Conservation (phyloP, 352 stramenopile genomes). For the Phytophthora macrochlamydospora region DNA sequence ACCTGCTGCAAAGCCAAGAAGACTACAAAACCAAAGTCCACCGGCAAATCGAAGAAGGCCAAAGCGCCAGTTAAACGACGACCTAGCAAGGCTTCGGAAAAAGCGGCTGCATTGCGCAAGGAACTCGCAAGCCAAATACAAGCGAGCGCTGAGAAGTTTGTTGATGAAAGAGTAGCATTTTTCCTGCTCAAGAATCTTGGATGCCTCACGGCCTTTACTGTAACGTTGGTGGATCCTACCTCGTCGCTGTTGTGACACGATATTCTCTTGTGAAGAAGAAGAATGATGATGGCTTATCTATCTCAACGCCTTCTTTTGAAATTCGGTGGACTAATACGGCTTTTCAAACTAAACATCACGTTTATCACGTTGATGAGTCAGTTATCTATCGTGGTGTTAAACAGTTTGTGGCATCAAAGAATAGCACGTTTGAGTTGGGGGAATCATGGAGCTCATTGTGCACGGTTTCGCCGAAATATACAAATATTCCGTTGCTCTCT, state of each 20-base stretch:
- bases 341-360: constrained; percentile 4
- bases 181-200: not conserved
- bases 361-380: constrained; percentile 2
- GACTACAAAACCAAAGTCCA: not conserved
- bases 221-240: not conserved
- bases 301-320: not conserved
- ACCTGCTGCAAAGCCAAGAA: not conserved
- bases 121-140: not conserved
- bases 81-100: not conserved
- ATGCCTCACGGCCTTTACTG: not conserved
- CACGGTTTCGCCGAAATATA: constrained; percentile 3
- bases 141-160: not conserved
- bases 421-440: constrained; percentile 4
- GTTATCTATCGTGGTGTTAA: constrained; percentile 1
- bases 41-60: not conserved
- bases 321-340: not conserved
- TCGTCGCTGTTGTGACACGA: not conserved
- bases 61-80: not conserved
- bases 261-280: not conserved
- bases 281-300: not conserved
- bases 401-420: constrained; percentile 1
- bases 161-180: not conserved
- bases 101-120: not conserved
- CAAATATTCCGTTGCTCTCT: not conserved
- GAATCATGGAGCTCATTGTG: constrained; percentile 9